Conservation (phyloP, 805 yeast genomes). For the Myxozyma kluyveri region DNA sequence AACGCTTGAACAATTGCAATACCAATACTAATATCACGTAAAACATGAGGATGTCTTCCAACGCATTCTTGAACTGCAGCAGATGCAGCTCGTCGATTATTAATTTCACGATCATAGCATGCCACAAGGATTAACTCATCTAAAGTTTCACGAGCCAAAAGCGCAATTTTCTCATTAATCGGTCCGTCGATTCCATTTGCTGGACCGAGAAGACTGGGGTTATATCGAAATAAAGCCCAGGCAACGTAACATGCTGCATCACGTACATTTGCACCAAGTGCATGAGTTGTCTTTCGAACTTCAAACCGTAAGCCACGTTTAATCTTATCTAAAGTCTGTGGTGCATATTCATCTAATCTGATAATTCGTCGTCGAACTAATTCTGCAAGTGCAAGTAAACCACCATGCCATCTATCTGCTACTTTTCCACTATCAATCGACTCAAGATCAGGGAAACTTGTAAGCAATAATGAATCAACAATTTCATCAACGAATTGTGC, state of each 20-base stretch:
- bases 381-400: constrained; percentile 57
- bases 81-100: constrained; percentile 74
- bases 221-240: constrained; percentile 69
- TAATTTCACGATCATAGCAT: constrained; percentile 70
- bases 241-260: constrained; percentile 81
- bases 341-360: constrained; percentile 5
- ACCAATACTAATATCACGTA: constrained; percentile 35
- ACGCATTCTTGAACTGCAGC: constrained; percentile 85
- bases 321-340: constrained; percentile 21
- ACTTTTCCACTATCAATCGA: constrained; percentile 36
- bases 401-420: constrained; percentile 54
- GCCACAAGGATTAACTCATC: constrained; percentile 50
- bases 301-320: constrained; percentile 50
- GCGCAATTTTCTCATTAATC: constrained; percentile 16
- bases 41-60: constrained; percentile 55
- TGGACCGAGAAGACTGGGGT: constrained; percentile 24
- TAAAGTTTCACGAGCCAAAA: constrained; percentile 30
- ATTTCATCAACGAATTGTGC: constrained; percentile 10
- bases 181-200: neutral
- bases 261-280: constrained; percentile 66
- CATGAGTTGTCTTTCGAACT: constrained; percentile 50
- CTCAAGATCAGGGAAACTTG: constrained; percentile 6
- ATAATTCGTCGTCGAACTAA: constrained; percentile 36
- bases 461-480: constrained; percentile 9
- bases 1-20: constrained; percentile 55